Percentiles rank a stretch among this genome's conserved stretches.
Evolutionary conservation across 768 basidiomycete genomes (phyloP).

Genomic region (Plicaturopsis crispa): DNA sequence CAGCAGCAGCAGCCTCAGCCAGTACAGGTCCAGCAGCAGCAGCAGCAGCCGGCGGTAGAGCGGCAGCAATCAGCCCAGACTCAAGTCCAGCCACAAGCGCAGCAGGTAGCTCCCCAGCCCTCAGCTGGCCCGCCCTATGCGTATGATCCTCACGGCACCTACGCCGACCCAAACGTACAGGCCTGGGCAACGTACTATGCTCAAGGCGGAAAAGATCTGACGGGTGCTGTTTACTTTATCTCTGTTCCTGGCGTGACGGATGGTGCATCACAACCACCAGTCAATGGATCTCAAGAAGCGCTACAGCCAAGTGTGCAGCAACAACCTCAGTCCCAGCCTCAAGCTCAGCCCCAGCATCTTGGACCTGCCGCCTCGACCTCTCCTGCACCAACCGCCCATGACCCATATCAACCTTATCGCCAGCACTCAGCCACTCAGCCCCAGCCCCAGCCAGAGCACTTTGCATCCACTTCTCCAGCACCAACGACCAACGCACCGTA

Average conservation of each 20-base stretch:
- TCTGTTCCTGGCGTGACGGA: constrained; percentile 70
- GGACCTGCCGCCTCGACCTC: constrained; percentile 6
- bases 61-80: constrained; percentile 20
- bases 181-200: constrained; percentile 86
- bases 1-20: constrained; percentile 24
- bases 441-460: constrained; percentile 7
- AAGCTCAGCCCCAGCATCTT: constrained; percentile 11
- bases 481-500: constrained; percentile 1
- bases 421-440: constrained; percentile 3
- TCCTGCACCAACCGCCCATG: constrained; percentile 1
- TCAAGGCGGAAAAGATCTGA: constrained; percentile 64
- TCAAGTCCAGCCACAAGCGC: constrained; percentile 17
- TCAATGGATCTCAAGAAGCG: neutral
- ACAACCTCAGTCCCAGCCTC: constrained; percentile 2
- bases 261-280: constrained; percentile 7
- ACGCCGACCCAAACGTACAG: constrained; percentile 75
- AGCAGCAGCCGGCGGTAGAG: constrained; percentile 12
- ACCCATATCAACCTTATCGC: constrained; percentile 1
- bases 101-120: constrained; percentile 8
- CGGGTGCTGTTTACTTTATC: constrained; percentile 76
- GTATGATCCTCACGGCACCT: constrained; percentile 60
- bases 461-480: constrained; percentile 10
- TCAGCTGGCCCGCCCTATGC: constrained; percentile 36
- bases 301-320: neutral
- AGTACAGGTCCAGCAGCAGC: constrained; percentile 18